Conservation (phyloP, 2,329 filamentous ascomycete genomes). For the Fusarium sp. region DNA sequence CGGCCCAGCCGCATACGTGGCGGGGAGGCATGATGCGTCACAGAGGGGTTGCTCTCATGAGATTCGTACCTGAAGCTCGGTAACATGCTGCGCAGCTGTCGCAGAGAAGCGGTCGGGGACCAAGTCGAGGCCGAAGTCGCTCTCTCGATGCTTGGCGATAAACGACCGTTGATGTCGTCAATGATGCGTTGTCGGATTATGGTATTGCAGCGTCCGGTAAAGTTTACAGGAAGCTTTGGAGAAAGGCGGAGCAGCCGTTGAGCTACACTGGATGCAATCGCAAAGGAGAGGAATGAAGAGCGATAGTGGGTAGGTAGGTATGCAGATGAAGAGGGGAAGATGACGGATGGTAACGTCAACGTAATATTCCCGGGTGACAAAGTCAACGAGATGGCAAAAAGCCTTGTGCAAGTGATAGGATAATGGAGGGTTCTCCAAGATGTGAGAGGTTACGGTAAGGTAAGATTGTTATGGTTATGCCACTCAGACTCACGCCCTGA, state of each 20-base stretch:
- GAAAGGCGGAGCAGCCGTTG: conserved; percentile 35
- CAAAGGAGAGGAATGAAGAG: conserved; percentile 12
- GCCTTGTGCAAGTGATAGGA: conserved; percentile 7
- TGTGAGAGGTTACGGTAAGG: conserved; percentile 9
- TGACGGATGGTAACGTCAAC: conserved; percentile 3
- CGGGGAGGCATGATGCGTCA: conserved; percentile 2
- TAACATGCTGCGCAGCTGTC: conserved; percentile 45
- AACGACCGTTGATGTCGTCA: background rate
- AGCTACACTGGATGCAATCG: conserved; percentile 29
- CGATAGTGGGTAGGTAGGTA: conserved; percentile 4
- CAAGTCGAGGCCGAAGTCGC: conserved; percentile 7
- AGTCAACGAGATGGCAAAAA: conserved; percentile 1
- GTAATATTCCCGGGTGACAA: conserved; percentile 11
- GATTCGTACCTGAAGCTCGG: conserved; percentile 40
- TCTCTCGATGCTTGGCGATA: conserved; percentile 6
- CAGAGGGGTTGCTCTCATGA: background rate
- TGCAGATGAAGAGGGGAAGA: background rate
- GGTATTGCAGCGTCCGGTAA: conserved; percentile 19
- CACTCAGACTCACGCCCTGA: conserved; percentile 16
- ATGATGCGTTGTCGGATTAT: background rate
- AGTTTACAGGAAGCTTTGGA: conserved; percentile 27
- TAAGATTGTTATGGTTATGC: conserved; percentile 33
- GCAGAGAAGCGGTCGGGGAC: conserved; percentile 18
- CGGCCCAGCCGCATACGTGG: background rate
- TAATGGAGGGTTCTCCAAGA: conserved; percentile 16